These are phyloP conservation scores for Boletus insuetus DNA, from an alignment of 768 basidiomycete species.

Conservation along the genomic window DNA sequence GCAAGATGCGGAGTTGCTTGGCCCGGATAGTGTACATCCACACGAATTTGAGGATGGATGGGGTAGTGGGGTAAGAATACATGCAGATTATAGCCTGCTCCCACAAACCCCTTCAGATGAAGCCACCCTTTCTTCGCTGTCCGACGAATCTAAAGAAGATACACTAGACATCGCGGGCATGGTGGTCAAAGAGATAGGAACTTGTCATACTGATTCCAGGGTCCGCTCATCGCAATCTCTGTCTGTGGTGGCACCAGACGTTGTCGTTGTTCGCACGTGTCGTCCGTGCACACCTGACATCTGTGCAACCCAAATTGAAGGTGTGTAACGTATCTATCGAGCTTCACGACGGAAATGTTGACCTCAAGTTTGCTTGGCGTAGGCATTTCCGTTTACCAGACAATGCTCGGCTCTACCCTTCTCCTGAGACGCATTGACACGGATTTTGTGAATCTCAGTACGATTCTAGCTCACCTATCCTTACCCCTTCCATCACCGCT, in stretches of 20 bases:
- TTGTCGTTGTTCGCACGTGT: constrained; percentile 61
- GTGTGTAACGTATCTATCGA: constrained; percentile 35
- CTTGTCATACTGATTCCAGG: constrained; percentile 2
- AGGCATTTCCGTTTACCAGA: constrained; percentile 79
- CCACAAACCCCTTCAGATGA: constrained; percentile 7
- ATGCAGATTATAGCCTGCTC: constrained; percentile 6
- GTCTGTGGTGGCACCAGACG: constrained; percentile 18
- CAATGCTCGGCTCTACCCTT: constrained; percentile 50
- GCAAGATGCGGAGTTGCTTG: constrained; percentile 45
- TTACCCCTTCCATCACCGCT: constrained; percentile 29
- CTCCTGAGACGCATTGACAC: constrained; percentile 75
- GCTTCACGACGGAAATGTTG: constrained; percentile 2
- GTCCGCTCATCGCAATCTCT: not conserved
- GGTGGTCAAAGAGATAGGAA: constrained; percentile 5
- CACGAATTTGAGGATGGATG: constrained; percentile 41
- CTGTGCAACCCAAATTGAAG: constrained; percentile 68
- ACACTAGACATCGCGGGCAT: not conserved
- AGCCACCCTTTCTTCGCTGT: not conserved
- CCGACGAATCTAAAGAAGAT: constrained; percentile 2
- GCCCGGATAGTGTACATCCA: constrained; percentile 43
- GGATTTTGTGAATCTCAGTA: constrained; percentile 70
- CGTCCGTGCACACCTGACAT: constrained; percentile 61
- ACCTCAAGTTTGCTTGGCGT: constrained; percentile 4
- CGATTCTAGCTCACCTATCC: constrained; percentile 41
- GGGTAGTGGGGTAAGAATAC: constrained; percentile 24